Conservation (phyloP, 2,329 filamentous ascomycete species). For the Botrytis elliptica region DNA sequence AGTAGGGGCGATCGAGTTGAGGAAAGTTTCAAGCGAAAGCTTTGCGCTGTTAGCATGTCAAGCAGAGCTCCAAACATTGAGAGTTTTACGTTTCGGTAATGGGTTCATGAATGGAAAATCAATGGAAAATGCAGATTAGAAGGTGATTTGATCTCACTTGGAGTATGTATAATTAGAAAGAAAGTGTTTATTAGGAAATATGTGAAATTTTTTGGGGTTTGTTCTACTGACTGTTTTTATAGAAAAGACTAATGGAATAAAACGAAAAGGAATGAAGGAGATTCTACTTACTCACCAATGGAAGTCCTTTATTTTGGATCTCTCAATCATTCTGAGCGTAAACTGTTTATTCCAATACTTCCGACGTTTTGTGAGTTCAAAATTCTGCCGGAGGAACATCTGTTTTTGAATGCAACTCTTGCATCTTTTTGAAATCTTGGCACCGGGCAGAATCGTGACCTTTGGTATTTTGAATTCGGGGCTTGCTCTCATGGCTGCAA, state of each 20-base stretch:
- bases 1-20: neutral
- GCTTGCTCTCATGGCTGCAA: neutral
- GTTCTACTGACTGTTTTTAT: neutral
- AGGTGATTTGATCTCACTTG: neutral
- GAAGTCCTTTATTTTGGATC: too few species aligned
- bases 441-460: neutral
- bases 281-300: neutral
- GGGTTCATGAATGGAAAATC: neutral
- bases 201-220: neutral
- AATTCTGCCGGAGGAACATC: neutral
- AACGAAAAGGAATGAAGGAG: neutral
- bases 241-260: neutral
- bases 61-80: neutral
- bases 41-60: neutral
- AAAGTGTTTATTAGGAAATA: neutral
- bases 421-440: neutral
- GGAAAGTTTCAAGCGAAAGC: neutral
- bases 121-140: neutral
- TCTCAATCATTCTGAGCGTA: too few species aligned
- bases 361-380: too few species aligned
- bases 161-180: neutral
- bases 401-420: neutral
- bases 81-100: neutral
- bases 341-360: too few species aligned
- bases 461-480: neutral